A percentile compares a stretch with the other conserved stretches of the same genome.
These are phyloP conservation scores for Tephrocybe sp. DNA, from an alignment of 768 basidiomycete genomes.

Conservation along the genomic window DNA sequence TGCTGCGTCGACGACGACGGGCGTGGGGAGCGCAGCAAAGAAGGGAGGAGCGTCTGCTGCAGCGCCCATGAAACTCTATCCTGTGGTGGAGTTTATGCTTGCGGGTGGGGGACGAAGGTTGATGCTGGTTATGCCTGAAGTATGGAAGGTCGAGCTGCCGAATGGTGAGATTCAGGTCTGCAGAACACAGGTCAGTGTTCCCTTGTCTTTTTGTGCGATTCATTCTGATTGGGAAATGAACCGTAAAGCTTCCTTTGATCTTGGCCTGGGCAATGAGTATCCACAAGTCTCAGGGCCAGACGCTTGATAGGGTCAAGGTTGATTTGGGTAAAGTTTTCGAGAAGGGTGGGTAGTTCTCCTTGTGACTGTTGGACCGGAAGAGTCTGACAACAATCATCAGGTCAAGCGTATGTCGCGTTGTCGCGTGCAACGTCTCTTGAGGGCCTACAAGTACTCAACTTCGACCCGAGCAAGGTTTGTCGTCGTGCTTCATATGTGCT, in stretches of 20 bases:
- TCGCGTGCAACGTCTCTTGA: slow-evolving; percentile 87
- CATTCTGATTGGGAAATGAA: background rate
- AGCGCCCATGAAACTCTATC: slow-evolving; percentile 37
- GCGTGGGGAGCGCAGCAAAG: slow-evolving; percentile 21
- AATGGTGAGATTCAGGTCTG: slow-evolving; percentile 81
- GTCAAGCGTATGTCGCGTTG: slow-evolving; percentile 89
- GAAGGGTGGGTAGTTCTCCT: slow-evolving; percentile 52
- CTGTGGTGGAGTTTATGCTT: slow-evolving; percentile 77
- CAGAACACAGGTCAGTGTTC: slow-evolving; percentile 66
- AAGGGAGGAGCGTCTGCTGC: slow-evolving; percentile 23
- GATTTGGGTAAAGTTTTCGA: slow-evolving; percentile 93
- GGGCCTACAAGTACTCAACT: slow-evolving; percentile 83
- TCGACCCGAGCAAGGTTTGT: slow-evolving; percentile 69
- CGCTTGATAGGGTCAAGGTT: slow-evolving; percentile 91
- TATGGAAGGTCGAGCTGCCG: slow-evolving; percentile 88
- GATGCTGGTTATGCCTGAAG: slow-evolving; percentile 65
- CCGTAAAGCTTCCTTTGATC: slow-evolving; percentile 74
- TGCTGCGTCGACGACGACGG: slow-evolving; percentile 24
- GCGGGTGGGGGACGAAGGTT: slow-evolving; percentile 55
- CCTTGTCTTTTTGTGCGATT: background rate
- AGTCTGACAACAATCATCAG: slow-evolving; percentile 33
- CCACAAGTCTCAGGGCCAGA: slow-evolving; percentile 98
- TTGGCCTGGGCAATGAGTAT: slow-evolving; percentile 98
- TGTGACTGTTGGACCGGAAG: background rate
- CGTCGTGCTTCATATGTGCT: no score